Conservation (phyloP, 805 yeast species). For the Tetrapisispora fleetii region DNA sequence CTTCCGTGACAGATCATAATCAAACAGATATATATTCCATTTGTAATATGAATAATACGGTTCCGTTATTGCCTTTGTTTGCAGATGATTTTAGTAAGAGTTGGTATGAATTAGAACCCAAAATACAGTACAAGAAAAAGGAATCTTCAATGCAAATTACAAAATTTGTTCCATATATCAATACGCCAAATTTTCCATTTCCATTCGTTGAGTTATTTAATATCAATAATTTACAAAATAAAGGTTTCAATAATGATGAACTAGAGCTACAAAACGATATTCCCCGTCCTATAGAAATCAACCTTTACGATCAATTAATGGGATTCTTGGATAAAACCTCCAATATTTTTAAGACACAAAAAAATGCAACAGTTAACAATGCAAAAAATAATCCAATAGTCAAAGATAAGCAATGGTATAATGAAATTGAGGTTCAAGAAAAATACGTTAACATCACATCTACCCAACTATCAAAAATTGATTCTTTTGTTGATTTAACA, state of each 20-base stretch:
- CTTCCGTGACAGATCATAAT: conserved; percentile 3
- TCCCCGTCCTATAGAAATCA: background rate
- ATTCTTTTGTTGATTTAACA: conserved; percentile 1
- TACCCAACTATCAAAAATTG: conserved; percentile 26
- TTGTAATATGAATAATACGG: conserved; percentile 31
- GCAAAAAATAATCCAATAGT: conserved; percentile 15
- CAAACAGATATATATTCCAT: conserved; percentile 1
- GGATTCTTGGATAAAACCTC: background rate
- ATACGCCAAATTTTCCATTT: conserved; percentile 35
- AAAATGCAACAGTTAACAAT: background rate
- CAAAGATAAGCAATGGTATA: conserved; percentile 2
- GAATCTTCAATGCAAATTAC: conserved; percentile 17
- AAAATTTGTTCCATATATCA: conserved; percentile 48
- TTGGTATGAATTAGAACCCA: conserved; percentile 33
- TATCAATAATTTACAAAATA: no score
- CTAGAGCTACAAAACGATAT: background rate
- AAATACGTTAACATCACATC: conserved; percentile 32
- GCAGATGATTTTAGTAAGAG: conserved; percentile 44
- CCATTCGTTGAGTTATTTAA: background rate
- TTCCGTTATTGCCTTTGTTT: conserved; percentile 47
- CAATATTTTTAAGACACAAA: background rate
- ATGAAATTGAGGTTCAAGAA: conserved; percentile 41
- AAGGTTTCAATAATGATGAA: background rate
- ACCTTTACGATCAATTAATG: background rate
- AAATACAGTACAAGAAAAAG: conserved; percentile 15